Conservation (phyloP, 352 stramenopile species). For the Stramenopiles sp. region DNA sequence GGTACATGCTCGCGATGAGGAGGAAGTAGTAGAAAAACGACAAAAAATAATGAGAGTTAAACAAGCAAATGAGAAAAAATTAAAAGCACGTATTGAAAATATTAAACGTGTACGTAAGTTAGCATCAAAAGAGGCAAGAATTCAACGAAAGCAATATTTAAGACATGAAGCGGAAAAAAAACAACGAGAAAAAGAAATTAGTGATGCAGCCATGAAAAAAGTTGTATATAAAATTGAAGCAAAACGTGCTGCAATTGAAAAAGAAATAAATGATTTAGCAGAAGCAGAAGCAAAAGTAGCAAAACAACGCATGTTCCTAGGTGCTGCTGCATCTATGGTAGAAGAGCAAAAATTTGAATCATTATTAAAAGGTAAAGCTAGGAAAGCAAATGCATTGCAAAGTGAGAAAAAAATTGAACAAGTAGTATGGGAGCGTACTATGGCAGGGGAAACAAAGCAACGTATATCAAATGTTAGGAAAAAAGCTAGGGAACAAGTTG, state of each 20-base stretch:
- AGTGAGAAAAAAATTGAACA: slow-evolving; percentile 9
- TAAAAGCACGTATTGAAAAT: slow-evolving; percentile 48
- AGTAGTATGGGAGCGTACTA: too few species aligned
- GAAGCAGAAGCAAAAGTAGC: slow-evolving; percentile 37
- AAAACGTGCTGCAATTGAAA: slow-evolving; percentile 30
- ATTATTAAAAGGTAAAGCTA: slow-evolving; percentile 32
- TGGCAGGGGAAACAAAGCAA: too few species aligned
- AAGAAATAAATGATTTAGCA: slow-evolving; percentile 22
- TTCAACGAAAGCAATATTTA: slow-evolving; percentile 29
- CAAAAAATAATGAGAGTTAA: slow-evolving; percentile 44
- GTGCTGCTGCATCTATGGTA: slow-evolving; percentile 51
- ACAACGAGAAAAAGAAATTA: slow-evolving; percentile 17
- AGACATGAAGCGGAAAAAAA: slow-evolving; percentile 34
- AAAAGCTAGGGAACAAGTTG: too few species aligned
- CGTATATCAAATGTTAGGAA: too few species aligned
- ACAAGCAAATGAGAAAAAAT: slow-evolving; percentile 40
- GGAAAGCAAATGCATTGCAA: slow-evolving; percentile 33
- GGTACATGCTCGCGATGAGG: slow-evolving; percentile 39
- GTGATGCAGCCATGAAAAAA: slow-evolving; percentile 34
- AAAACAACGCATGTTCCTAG: slow-evolving; percentile 52
- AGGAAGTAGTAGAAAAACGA: slow-evolving; percentile 39
- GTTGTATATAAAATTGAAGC: slow-evolving; percentile 43
- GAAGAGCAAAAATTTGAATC: slow-evolving; percentile 49
- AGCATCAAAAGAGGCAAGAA: slow-evolving; percentile 37
- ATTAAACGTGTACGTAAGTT: slow-evolving; percentile 40